phyloP scores from a whole-genome alignment of 2,329 filamentous ascomycete species.

The Blastomyces emzantsi region DNA sequence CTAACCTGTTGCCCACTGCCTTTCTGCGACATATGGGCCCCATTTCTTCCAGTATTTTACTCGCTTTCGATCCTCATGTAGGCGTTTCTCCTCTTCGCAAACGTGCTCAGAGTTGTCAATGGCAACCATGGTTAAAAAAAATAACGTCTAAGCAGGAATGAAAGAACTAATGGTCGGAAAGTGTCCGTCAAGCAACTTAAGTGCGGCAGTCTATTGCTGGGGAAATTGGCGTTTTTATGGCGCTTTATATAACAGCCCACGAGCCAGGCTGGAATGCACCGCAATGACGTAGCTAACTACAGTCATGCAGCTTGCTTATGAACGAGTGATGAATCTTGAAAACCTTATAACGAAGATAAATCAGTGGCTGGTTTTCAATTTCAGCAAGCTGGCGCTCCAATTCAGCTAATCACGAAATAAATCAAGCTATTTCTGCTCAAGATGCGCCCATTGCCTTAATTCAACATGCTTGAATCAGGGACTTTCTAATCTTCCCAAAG shows the following conservation, averaged over 20 bases:
- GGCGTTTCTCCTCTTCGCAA: slow-evolving; percentile 80
- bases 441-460: neutral
- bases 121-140: slow-evolving; percentile 60
- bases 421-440: neutral
- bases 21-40: slow-evolving; percentile 87
- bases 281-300: neutral
- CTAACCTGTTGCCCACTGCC: slow-evolving; percentile 89
- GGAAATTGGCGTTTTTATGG: neutral
- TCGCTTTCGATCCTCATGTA: slow-evolving; percentile 74
- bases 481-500: neutral
- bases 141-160: neutral
- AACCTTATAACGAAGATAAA: neutral
- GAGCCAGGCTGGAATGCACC: neutral
- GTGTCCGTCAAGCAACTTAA: neutral
- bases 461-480: neutral
- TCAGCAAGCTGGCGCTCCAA: neutral
- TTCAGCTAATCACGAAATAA: neutral
- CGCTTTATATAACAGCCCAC: neutral
- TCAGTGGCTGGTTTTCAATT: neutral
- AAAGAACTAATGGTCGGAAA: neutral
- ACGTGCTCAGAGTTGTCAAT: slow-evolving; percentile 81
- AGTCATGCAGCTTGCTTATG: neutral
- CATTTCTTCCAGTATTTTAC: slow-evolving; percentile 97
- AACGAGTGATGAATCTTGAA: neutral
- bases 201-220: neutral